Percentiles rank a stretch among this genome's conserved stretches.
Conservation (phyloP, 1,139 yeast genomes). For the Pichia sorboxylosa region DNA sequence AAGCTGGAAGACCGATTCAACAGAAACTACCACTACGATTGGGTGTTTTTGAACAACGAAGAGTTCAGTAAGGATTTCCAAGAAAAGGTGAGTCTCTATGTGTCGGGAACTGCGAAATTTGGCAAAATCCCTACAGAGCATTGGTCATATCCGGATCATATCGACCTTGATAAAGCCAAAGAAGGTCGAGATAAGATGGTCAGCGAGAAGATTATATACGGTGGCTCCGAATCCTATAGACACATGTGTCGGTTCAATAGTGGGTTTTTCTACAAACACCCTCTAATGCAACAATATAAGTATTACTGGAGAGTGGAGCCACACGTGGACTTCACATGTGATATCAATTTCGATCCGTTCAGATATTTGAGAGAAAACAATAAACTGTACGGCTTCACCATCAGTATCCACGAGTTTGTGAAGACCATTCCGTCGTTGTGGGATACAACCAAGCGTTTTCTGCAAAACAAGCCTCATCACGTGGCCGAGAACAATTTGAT, state of each 20-base stretch:
- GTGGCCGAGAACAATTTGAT: conserved; percentile 34
- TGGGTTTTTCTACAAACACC: conserved; percentile 53
- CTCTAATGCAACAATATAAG: conserved; percentile 41
- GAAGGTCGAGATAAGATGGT: conserved; percentile 37
- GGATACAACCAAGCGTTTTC: conserved; percentile 41
- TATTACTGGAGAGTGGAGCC: conserved; percentile 74
- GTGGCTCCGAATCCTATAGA: conserved; percentile 52
- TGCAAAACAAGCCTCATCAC: conserved; percentile 33
- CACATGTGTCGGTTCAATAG: conserved; percentile 71
- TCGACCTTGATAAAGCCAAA: conserved; percentile 47
- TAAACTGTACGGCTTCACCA: conserved; percentile 55
- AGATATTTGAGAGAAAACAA: conserved; percentile 47
- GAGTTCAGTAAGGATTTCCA: conserved; percentile 48
- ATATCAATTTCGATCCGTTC: conserved; percentile 54
- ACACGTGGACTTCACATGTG: conserved; percentile 49
- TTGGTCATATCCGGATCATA: conserved; percentile 56
- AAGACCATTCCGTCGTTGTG: conserved; percentile 51
- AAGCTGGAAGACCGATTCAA: conserved; percentile 69
- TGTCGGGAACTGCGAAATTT: conserved; percentile 51
- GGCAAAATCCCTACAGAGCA: conserved; percentile 52
- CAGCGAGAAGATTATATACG: conserved; percentile 44
- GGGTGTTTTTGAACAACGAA: conserved; percentile 66
- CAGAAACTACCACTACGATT: conserved; percentile 50
- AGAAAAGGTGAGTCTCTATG: conserved; percentile 33
- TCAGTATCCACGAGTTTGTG: conserved; percentile 50